Base-by-base conservation (phyloP, 805 yeast species). In the Priceomyces carsonii region DNA sequence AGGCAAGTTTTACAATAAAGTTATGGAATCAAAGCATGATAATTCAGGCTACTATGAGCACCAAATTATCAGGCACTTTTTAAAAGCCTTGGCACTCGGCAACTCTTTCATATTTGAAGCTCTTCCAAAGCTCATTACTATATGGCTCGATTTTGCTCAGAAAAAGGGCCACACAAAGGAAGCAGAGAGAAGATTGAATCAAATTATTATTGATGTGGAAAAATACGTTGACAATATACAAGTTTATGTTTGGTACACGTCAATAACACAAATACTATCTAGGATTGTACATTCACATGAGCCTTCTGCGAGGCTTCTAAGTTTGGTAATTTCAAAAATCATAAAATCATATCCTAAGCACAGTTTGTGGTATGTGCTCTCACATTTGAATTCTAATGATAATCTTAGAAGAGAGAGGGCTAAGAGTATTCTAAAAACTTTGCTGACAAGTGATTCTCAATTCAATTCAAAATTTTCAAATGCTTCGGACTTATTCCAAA, bases 101-200 rank as follows among this genome's bases (percentile, higher is more conserved):
- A 71, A 80, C 3, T 71, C 76, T 23, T 83, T 79, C 50, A 73
- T 86, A 2, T 80, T 80, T 51, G 97, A 93, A 59, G 83, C 91
- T 0, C 63, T 93, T 14, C 98, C 99, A 0, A 89, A 88, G 50
- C 75, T 87, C n/a, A 73, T 90, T 4, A 88, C 96, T 0, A 73
- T 86, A 6, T 93, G 99, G 99, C 65, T 93, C 16, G 96, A 90
- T 48, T 85, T 82, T 55, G 79, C 73, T 1, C 70, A 67, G 29
- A 45, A 39, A 18, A 39, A 48, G 5, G 40, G 41, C 8, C 47
- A 42, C 12, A 38, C 52, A 4, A 49, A 45, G 35, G 69, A 63
- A 19, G 60, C 64, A 3, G 64, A 62, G 28, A 34, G 65, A 43
- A 40, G 59, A 38, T 57, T 79, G 18, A 60, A 67, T 3, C 65